phyloP scores from a whole-genome alignment of 2,329 filamentous ascomycete genomes.

The Phoma sp. region DNA sequence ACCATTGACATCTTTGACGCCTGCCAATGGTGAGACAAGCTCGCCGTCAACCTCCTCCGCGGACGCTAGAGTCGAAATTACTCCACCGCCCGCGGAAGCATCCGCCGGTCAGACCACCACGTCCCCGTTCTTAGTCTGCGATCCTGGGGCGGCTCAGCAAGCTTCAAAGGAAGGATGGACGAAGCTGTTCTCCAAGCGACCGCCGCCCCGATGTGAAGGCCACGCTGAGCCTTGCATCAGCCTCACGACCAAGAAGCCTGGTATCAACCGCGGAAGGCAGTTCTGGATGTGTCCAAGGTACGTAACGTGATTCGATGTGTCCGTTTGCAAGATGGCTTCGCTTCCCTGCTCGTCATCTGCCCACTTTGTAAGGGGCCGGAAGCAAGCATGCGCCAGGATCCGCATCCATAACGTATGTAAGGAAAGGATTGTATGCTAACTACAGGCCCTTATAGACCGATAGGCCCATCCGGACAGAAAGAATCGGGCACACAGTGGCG shows the following conservation, averaged over 20 bases:
- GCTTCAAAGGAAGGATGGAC: slow-evolving; percentile 80
- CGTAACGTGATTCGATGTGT: slow-evolving; percentile 26
- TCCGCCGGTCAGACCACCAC: slow-evolving; percentile 6
- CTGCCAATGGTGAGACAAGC: slow-evolving; percentile 5
- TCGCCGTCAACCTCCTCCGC: slow-evolving; percentile 2
- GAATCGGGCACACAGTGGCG: slow-evolving; percentile 87
- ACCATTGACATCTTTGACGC: slow-evolving; percentile 1
- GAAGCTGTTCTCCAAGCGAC: slow-evolving; percentile 78
- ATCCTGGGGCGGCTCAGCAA: slow-evolving; percentile 61
- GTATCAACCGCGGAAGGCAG: slow-evolving; percentile 74
- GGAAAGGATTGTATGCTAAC: slow-evolving; percentile 1
- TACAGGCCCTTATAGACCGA: slow-evolving; percentile 60
- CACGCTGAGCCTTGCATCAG: slow-evolving; percentile 88
- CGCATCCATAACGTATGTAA: neutral
- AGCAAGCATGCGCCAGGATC: slow-evolving; percentile 1
- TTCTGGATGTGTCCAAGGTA: slow-evolving; percentile 75
- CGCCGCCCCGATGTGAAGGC: slow-evolving; percentile 77
- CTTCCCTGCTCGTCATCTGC: neutral
- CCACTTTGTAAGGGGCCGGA: slow-evolving; percentile 11
- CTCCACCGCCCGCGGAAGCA: slow-evolving; percentile 10
- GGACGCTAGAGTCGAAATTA: slow-evolving; percentile 4
- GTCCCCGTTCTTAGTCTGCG: slow-evolving; percentile 19
- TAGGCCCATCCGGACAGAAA: slow-evolving; percentile 85
- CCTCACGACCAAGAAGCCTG: slow-evolving; percentile 85
- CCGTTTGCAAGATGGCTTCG: neutral